These are phyloP conservation scores for Echium plantagineum DNA, from an alignment of 257 asterid genomes.

Conservation along the genomic window DNA sequence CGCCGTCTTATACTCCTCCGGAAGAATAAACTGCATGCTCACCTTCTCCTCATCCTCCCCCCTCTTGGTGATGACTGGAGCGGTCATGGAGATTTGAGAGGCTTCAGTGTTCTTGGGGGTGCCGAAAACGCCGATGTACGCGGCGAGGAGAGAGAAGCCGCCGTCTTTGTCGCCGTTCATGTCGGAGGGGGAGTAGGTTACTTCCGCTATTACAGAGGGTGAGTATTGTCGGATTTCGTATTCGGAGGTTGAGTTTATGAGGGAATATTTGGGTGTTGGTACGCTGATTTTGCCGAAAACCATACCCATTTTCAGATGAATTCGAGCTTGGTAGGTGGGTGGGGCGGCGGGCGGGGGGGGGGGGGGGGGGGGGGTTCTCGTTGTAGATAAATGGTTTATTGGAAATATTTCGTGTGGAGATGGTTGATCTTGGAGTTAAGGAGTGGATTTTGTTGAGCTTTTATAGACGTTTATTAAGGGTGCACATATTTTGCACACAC, in stretches of 20 bases:
- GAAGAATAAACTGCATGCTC: slow-evolving; percentile 79
- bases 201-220: slow-evolving; percentile 62
- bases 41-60: slow-evolving; percentile 14
- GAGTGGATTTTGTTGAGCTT: too few relatives aligned
- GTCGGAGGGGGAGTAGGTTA: slow-evolving; percentile 58
- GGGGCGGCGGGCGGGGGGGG: too few relatives aligned
- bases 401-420: too few relatives aligned
- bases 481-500: too few relatives aligned
- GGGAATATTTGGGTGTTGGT: slow-evolving; percentile 60
- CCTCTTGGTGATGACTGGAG: slow-evolving; percentile 78
- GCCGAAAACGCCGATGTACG: slow-evolving; percentile 77
- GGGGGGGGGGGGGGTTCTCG: too few relatives aligned
- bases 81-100: slow-evolving; percentile 72
- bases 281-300: slow-evolving; percentile 59
- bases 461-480: too few relatives aligned
- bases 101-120: slow-evolving; percentile 73
- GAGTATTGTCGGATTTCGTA: slow-evolving; percentile 77
- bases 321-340: too few relatives aligned
- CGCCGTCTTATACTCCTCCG: slow-evolving; percentile 46
- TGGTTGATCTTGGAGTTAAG: too few relatives aligned
- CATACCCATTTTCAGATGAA: slow-evolving; percentile 45
- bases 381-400: too few relatives aligned
- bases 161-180: slow-evolving; percentile 66
- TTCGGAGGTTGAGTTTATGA: slow-evolving; percentile 31
- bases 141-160: slow-evolving; percentile 60